Evolutionary conservation across 768 basidiomycete species (phyloP), one percentile per base, ranked within the genome.

Genomic region (Xerocomellus chrysenteron): DNA sequence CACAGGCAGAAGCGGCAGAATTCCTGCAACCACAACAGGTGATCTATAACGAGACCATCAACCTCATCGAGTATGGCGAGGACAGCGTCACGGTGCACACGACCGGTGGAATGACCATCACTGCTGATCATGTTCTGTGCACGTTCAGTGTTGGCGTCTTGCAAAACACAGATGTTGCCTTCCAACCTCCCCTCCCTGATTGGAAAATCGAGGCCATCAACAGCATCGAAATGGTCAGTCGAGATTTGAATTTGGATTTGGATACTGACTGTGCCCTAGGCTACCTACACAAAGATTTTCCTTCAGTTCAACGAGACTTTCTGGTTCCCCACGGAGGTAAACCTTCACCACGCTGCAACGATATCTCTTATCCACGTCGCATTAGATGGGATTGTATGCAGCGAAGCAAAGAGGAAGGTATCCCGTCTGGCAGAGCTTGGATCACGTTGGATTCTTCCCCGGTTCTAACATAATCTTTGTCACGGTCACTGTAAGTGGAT

Each of bases 91-190:
- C 67, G 1, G 79, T 89, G 33, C 73, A 74, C 16, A 72, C 85
- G 30, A 59, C 68, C 2, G 70, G 78, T 54, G 83, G 82, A 1
- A 57, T 69, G 33, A 70, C 41, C 2, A 62, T 87, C 21, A 72
- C 68, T 14, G 84, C 78, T 14, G 80, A 86, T 50, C 83, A 85
- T 65, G 84, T 80, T 4, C 64, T 89, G 30, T 82, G 81, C 58
- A 88, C 87, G 0, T 88, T 88, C 70, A 87, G 86, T 57, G 66
- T 86, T 2, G 87, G 87, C 0, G 87, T 89, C 9, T 72, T 89
- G 52, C 87, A 89, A 70, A 75, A 85, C 54, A 72, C 77, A 30
- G 85, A 87, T 56, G 81, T 88, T 5, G 55, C 48, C 4, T 88
- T 86, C 59, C 64, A 77, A 41, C 87, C 87, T 2, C 24, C 70